Evolutionary conservation across 108 stramenopile genomes (phyloP).

Genomic region (Nitzschia inconspicua): DNA sequence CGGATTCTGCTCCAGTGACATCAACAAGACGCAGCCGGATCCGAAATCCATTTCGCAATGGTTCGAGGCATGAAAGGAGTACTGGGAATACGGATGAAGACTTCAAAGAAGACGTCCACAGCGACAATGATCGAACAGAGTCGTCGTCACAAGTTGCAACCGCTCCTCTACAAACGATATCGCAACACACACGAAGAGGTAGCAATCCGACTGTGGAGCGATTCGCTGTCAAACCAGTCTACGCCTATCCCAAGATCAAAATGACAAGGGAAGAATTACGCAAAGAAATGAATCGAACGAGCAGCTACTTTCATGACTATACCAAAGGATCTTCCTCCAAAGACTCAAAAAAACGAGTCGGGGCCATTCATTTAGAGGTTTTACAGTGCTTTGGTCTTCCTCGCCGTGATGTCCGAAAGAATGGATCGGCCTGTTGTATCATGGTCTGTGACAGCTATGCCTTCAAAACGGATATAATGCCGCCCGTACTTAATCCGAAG

Average conservation of each 20-base stretch:
- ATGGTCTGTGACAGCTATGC: slow-evolving; percentile 48
- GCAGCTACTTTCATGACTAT: slow-evolving; percentile 22
- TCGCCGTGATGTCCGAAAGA: slow-evolving; percentile 30
- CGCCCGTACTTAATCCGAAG: slow-evolving; percentile 29
- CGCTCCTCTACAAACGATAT: no score
- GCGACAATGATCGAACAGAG: no score
- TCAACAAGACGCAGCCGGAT: no score
- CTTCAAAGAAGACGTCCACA: no score
- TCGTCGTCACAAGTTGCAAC: no score
- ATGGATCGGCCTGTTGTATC: slow-evolving; percentile 45
- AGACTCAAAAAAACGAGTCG: slow-evolving; percentile 4
- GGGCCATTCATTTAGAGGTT: slow-evolving; percentile 44
- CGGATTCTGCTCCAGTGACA: no score
- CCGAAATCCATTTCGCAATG: no score
- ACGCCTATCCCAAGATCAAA: slow-evolving; percentile 42
- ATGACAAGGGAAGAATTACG: slow-evolving; percentile 47
- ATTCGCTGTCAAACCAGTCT: slow-evolving; percentile 32
- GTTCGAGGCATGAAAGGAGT: no score
- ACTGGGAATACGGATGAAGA: no score
- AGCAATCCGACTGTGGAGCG: no score
- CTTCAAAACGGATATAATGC: slow-evolving; percentile 55
- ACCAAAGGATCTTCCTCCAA: background rate
- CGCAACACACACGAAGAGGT: no score
- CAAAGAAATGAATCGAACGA: slow-evolving; percentile 28
- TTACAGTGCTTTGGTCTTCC: slow-evolving; percentile 54